Evolutionary conservation across 345 rosid genomes (phyloP), one percentile per base, ranked within the genome.

Genomic region (Nasturtium officinale): DNA sequence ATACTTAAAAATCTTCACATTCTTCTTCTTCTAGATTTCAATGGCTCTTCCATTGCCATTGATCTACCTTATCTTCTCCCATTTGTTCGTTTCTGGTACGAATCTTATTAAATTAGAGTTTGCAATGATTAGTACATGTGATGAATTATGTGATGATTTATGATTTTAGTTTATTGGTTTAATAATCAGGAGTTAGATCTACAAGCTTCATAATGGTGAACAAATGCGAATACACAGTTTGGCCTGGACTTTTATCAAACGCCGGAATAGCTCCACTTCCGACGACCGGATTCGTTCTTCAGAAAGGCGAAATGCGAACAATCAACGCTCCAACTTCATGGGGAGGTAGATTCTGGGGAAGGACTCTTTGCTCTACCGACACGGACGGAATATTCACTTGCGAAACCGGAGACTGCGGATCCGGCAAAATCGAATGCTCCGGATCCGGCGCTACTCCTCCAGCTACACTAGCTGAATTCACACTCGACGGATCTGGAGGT

Each of bases 291-390:
- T 94, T 94, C 82, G 46, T 79, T 0, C 97, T 94, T 32, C 90
- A 80, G 18, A 82, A 77, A 30, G 96, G 89, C 10, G 90, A 91
- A 77, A 53, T 88, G 40, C 75, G 72, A 32, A 47, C 83, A 69
- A 61, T 94, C 45, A 21, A 78, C 25, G 87, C 92, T 5, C 99
- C 99, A 1, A 17, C 91, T 2, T 82, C 92, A 13, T 94, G 99
- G 99, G 95, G 91, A 2, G 99, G 99, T 73, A 83, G 97, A 12
- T 77, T 94, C 79, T 94, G 99, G 99, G 99, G 85, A 9, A 82
- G 99, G 10, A 94, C 97, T 12, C 81, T 50, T 57, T 94, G 99
- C 82, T 23, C 89, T 46, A 65, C 82, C 35, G 96, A 87, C 80
- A 12, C 86, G 3, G 84, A 86, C 3, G 76, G 79, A 0, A 84